phyloP scores from a whole-genome alignment of 352 stramenopile species.

The Pythium sp. region DNA sequence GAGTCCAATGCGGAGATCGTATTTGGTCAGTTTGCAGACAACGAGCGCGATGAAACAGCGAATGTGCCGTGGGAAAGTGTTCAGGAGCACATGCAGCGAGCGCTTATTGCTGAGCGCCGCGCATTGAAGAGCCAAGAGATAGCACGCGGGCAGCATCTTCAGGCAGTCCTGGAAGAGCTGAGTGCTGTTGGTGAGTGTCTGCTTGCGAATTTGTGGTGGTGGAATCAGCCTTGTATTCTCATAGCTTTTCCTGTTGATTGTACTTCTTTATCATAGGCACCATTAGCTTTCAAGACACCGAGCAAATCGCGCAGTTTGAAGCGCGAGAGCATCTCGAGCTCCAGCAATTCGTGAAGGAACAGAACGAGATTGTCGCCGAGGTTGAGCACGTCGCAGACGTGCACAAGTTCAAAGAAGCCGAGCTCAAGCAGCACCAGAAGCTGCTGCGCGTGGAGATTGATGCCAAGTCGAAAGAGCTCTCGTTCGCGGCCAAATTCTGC shows the following conservation, averaged over 20 bases:
- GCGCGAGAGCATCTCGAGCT: slow-evolving; percentile 25
- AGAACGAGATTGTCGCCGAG: slow-evolving; percentile 17
- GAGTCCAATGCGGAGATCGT: slow-evolving; percentile 28
- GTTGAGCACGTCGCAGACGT: slow-evolving; percentile 29
- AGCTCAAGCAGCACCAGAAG: slow-evolving; percentile 52
- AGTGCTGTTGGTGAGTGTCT: slow-evolving; percentile 25
- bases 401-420: slow-evolving; percentile 42
- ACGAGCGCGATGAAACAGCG: slow-evolving; percentile 10
- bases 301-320: slow-evolving; percentile 34
- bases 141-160: slow-evolving; percentile 31
- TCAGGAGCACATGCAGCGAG: slow-evolving; percentile 27
- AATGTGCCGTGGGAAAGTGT: slow-evolving; percentile 19
- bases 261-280: slow-evolving; percentile 16
- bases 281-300: slow-evolving; percentile 19
- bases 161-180: slow-evolving; percentile 29
- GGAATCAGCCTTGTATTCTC: neutral
- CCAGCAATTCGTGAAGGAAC: slow-evolving; percentile 28
- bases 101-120: slow-evolving; percentile 35
- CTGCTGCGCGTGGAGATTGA: slow-evolving; percentile 40
- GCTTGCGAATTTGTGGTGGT: neutral
- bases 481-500: slow-evolving; percentile 31
- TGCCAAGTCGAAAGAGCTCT: slow-evolving; percentile 29
- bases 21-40: slow-evolving; percentile 23
- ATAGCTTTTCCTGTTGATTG: neutral
- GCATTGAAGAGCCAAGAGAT: slow-evolving; percentile 36